A percentile compares a stretch with the other conserved stretches of the same genome.
phyloP scores from a whole-genome alignment of 805 yeast species.

The Sugiyamaella smithiae region DNA sequence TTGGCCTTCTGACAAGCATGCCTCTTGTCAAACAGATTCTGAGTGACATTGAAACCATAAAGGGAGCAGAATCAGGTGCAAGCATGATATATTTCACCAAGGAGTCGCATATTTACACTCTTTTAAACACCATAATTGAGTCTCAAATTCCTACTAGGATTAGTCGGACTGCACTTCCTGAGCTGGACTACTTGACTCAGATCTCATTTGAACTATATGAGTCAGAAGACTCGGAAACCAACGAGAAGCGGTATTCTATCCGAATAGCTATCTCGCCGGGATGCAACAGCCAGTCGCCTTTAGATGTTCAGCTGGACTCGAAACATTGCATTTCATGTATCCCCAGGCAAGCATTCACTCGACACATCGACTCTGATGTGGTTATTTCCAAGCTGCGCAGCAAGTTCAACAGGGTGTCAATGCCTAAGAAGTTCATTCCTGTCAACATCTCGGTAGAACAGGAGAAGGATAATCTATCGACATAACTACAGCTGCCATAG shows the following conservation, averaged over 20 bases:
- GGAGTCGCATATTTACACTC: constrained; percentile 93
- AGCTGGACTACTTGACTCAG: constrained; percentile 91
- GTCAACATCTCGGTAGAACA: constrained; percentile 23
- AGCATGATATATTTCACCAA: constrained; percentile 91
- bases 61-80: constrained; percentile 74
- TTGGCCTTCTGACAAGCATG: constrained; percentile 88
- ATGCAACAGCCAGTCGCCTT: constrained; percentile 95
- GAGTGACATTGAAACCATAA: constrained; percentile 75
- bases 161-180: constrained; percentile 93
- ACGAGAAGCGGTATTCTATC: constrained; percentile 81
- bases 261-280: constrained; percentile 95
- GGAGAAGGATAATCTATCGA: not conserved
- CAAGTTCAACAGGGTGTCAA: constrained; percentile 78
- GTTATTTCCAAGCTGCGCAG: constrained; percentile 77
- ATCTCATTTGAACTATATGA: constrained; percentile 92
- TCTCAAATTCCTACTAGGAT: constrained; percentile 93
- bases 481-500: not conserved
- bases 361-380: constrained; percentile 89
- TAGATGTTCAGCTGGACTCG: constrained; percentile 93
- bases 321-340: constrained; percentile 96
- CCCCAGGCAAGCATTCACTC: constrained; percentile 82
- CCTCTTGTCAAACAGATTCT: constrained; percentile 90
- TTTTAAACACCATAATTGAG: constrained; percentile 85
- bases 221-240: constrained; percentile 57
- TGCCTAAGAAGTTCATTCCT: constrained; percentile 59